Evolutionary conservation across 2,329 filamentous ascomycete genomes (phyloP).

Genomic region (Aspergillus tamarii): DNA sequence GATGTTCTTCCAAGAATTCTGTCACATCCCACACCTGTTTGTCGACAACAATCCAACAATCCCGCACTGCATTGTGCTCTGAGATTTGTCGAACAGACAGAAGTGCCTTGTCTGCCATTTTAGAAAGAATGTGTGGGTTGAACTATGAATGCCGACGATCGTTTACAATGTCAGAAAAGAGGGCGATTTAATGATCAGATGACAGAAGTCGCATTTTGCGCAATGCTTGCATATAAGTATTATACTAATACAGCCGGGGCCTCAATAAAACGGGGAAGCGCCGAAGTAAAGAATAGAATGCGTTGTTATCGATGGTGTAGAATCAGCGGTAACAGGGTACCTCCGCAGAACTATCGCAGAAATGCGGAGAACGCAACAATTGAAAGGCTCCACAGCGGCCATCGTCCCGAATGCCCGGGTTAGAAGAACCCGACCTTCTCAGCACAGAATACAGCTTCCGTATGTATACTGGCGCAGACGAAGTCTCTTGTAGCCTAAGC

Average conservation of each 20-base stretch:
- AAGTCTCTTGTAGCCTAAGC: background rate
- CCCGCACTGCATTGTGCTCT: conserved; percentile 51
- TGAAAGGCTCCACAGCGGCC: conserved; percentile 13
- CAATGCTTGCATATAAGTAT: background rate
- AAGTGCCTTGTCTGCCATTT: conserved; percentile 35
- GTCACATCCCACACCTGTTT: conserved; percentile 70
- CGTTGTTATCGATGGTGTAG: background rate
- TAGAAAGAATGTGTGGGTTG: background rate
- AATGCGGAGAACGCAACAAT: conserved; percentile 15
- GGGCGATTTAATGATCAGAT: background rate
- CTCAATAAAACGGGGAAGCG: background rate
- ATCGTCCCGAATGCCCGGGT: background rate
- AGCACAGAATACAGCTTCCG: background rate
- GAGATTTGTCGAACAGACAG: conserved; percentile 51
- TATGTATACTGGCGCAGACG: background rate
- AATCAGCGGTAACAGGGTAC: conserved; percentile 3
- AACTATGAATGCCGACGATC: background rate
- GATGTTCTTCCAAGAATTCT: conserved; percentile 66
- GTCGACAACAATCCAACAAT: conserved; percentile 71
- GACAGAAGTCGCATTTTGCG: background rate
- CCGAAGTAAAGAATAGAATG: background rate
- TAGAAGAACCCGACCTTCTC: background rate
- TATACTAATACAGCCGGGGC: background rate
- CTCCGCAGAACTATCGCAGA: conserved; percentile 11
- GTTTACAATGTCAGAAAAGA: background rate